These are phyloP conservation scores for Discostella pseudostelligera DNA, from an alignment of 108 stramenopile genomes.

Conservation along the genomic window DNA sequence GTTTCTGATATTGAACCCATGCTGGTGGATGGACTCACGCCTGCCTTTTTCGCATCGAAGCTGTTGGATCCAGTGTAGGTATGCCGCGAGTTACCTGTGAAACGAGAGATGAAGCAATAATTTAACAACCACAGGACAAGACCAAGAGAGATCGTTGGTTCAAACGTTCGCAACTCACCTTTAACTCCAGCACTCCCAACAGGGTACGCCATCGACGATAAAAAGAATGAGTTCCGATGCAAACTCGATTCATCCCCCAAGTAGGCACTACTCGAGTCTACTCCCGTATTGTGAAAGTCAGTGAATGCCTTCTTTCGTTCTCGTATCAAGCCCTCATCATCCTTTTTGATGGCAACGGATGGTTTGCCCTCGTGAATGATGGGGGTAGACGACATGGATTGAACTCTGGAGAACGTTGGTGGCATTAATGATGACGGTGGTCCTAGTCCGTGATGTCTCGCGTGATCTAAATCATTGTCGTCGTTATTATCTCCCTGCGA, in stretches of 20 bases:
- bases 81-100: slow-evolving; percentile 7
- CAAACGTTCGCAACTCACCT: slow-evolving; percentile 14
- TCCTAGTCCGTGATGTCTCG: slow-evolving; percentile 13
- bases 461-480: slow-evolving; percentile 3
- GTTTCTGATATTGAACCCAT: slow-evolving; percentile 10
- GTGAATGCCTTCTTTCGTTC: slow-evolving; percentile 78
- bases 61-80: slow-evolving; percentile 28
- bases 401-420: slow-evolving; percentile 18
- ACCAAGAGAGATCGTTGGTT: no score
- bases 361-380: slow-evolving; percentile 34
- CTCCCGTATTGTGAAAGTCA: slow-evolving; percentile 74
- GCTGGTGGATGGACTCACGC: slow-evolving; percentile 32
- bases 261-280: slow-evolving; percentile 70
- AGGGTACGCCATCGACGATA: slow-evolving; percentile 38
- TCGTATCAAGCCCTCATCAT: slow-evolving; percentile 28
- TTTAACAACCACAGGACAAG: neutral
- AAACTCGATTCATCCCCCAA: slow-evolving; percentile 72
- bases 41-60: slow-evolving; percentile 28
- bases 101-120: slow-evolving; percentile 1
- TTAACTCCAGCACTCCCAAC: slow-evolving; percentile 29
- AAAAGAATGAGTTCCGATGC: slow-evolving; percentile 36
- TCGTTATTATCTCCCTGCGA: neutral
- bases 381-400: slow-evolving; percentile 22
- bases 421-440: slow-evolving; percentile 8
- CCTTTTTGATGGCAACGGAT: slow-evolving; percentile 11